Evolutionary conservation across 495 filamentous ascomycete species (phyloP), one percentile per base, ranked within the genome.

Genomic region (Cairneyella variabilis): DNA sequence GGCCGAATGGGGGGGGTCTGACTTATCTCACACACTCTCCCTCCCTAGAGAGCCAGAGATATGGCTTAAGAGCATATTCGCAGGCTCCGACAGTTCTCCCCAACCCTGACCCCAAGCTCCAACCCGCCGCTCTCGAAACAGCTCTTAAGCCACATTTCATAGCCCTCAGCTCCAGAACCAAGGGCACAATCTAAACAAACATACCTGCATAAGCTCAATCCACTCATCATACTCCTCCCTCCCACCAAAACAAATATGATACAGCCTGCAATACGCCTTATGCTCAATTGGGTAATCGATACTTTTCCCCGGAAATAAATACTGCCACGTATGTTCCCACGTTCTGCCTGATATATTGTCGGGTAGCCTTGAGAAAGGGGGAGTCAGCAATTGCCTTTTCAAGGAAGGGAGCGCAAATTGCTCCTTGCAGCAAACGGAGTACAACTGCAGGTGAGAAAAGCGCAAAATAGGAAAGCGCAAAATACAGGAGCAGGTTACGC

Each of bases 261-360:
- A 52, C 3, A 52, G 39, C 1, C 39, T 16, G 16, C 49, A 52
- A n/a, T 52, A 52, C 3, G 49, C 49, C 21, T 52, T 52, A 28
- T 52, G 49, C 39, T 52, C 38, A 10, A 52, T 27, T 6, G 49
- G 49, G 18, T 39, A 52, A 25, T 52, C 49, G 12, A 52, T 52
- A 2, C 38, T n/a, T 14, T 52, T 52, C 18, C 36, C 25, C 9
- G 44, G n/a, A 25, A 52, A 52, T 4, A 52, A 39, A 26, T 52
- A 42, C 20, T 52, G 49, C 49, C 49, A 52, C 49, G 44, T 52
- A 27, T 52, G 49, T 20, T 52, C 49, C 45, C 45, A 48, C 17
- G 45, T 51, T 3, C 48, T 4, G 7, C 23, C 36, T 6, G 22
- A 42, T n/a, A 41, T 51, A 21, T 9, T 27, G 21, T 40, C 32